Conservation (phyloP, 768 basidiomycete genomes). For the Lactarius sanguifluus region DNA sequence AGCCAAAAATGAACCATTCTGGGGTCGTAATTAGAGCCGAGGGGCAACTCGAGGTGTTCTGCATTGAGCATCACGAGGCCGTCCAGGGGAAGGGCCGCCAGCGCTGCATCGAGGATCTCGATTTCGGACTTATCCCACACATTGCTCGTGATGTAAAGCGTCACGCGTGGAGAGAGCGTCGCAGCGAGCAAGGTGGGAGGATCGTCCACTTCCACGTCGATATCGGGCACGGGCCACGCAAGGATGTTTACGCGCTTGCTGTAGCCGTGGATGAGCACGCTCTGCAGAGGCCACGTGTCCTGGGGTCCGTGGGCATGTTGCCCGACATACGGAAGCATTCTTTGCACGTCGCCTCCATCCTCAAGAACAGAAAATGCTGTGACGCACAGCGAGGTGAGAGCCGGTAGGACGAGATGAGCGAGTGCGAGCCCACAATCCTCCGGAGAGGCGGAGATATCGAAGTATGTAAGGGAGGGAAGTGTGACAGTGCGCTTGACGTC, state of each 20-base stretch:
- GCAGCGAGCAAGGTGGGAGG: background rate
- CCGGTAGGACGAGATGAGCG: slow-evolving; percentile 8
- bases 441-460: background rate
- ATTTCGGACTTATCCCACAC: no score
- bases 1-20: background rate
- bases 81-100: background rate
- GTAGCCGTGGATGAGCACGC: background rate
- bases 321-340: background rate
- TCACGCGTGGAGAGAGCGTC: background rate
- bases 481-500: background rate
- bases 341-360: background rate
- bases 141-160: background rate
- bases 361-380: background rate
- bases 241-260: background rate
- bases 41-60: no score
- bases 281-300: slow-evolving; percentile 1
- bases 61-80: background rate
- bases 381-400: background rate
- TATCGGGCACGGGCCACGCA: background rate
- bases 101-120: background rate
- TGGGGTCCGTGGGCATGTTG: slow-evolving; percentile 8
- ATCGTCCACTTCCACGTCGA: no score
- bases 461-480: background rate
- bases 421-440: background rate
- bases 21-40: no score